Evolutionary conservation across 2,329 filamentous ascomycete species (phyloP).

Genomic region (Diaporthe sp.): DNA sequence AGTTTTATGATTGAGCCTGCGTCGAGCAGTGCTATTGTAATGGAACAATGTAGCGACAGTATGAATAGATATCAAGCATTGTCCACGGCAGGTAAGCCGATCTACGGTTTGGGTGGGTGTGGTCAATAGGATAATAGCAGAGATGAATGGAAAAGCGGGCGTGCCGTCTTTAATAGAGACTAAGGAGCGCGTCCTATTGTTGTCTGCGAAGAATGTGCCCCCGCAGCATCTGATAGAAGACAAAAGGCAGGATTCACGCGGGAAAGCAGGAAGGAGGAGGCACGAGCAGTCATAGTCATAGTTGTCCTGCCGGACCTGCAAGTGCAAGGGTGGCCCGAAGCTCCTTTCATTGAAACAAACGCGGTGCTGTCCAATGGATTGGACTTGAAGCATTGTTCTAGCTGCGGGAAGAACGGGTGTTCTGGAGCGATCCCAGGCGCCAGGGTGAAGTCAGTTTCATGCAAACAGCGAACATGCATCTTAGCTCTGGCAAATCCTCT

Average conservation of each 20-base stretch:
- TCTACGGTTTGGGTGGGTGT: slow-evolving; percentile 25
- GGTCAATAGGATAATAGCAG: slow-evolving; percentile 6
- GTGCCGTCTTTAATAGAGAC: slow-evolving; percentile 37
- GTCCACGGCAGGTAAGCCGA: slow-evolving; percentile 39
- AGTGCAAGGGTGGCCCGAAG: slow-evolving; percentile 25
- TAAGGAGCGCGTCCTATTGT: slow-evolving; percentile 27
- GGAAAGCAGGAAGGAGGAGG: slow-evolving; percentile 10
- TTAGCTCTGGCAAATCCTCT: slow-evolving; percentile 30
- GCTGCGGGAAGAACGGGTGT: slow-evolving; percentile 33
- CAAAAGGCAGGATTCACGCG: not conserved
- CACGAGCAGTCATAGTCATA: slow-evolving; percentile 19
- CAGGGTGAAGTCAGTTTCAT: slow-evolving; percentile 36
- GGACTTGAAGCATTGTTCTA: slow-evolving; percentile 9
- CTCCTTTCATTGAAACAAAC: slow-evolving; percentile 30
- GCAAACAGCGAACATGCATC: slow-evolving; percentile 31
- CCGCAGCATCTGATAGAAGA: slow-evolving; percentile 17
- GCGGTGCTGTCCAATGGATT: slow-evolving; percentile 35
- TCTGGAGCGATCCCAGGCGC: slow-evolving; percentile 30
- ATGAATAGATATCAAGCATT: slow-evolving; percentile 36
- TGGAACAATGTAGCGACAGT: slow-evolving; percentile 36
- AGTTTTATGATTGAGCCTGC: slow-evolving; percentile 36
- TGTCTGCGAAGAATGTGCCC: not conserved
- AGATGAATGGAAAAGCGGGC: slow-evolving; percentile 32
- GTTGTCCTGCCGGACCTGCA: not conserved
- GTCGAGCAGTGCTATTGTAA: slow-evolving; percentile 40